Base-by-base conservation (phyloP, 352 stramenopile species). In the Nothophytophthora sp. region DNA sequence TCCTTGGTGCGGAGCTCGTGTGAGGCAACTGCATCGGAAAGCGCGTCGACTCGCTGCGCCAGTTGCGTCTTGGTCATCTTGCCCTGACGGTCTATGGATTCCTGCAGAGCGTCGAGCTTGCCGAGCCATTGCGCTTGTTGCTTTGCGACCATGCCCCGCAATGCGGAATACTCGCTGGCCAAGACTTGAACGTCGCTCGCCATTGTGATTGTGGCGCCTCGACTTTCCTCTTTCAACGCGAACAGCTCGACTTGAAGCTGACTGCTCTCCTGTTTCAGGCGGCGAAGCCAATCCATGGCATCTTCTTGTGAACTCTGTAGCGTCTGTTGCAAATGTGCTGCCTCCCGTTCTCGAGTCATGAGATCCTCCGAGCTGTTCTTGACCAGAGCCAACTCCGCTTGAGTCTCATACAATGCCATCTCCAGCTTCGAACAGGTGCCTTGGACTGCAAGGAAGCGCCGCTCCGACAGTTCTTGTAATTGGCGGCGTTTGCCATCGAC, bases 271-370 rank as follows among this genome's bases (percentile, higher is more conserved):
- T 69, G 40, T 32, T 71, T 72, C 4, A 82, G 60, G 34, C 58
- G 54, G 19, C 74, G 66, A 5, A 86, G 47, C 41, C 46, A 68
- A 3, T 79, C 74, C 6, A 23, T 38, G 1, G 62, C 64, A 39
- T 86, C 69, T n/a, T 81, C 67, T 33, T 88, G 76, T 0, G 70
- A 75, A 3, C 63, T 60, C 38, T 83, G 69, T 2, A 85, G 37
- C 0, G 63, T 51, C 38, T 84, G 69, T 5, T 73, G 52, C 13
- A 70, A 32, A 18, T 79, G 59, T 1, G 64, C 69, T 29, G 56
- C 51, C 8, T 85, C 76, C n/a, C 55, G 63, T 41, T 85, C 73
- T 3, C 73, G 66, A 9, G 55, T 62, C 42, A 83, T 52, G 8
- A 88, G 28, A 27, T 84, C 64, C 12, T 86, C 72, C 0, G 64